A percentile compares a stretch with the other conserved stretches of the same genome.
Conservation (phyloP, 164 flowering plant species). For the Pachysandra terminalis region DNA sequence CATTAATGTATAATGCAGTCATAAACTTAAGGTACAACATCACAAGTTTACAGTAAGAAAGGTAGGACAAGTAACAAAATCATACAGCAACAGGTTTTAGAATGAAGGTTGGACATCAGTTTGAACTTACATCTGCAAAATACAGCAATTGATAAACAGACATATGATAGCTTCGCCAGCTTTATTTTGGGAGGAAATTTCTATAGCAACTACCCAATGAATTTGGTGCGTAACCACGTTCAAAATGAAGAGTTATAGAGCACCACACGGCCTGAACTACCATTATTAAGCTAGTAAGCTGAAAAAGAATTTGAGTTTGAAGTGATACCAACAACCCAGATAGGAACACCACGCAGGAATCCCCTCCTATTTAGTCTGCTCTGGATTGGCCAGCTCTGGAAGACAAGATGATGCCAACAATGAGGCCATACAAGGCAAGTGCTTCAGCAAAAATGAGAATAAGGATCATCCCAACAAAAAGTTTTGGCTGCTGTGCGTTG, state of each 20-base stretch:
- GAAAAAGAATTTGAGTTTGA: background rate
- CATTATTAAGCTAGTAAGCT: background rate
- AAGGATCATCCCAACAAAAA: constrained; percentile 34
- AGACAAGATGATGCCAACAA: constrained; percentile 33
- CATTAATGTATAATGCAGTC: background rate
- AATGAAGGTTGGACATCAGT: background rate
- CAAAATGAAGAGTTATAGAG: background rate
- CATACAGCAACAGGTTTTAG: background rate
- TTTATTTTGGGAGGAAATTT: constrained; percentile 9
- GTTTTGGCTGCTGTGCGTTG: constrained; percentile 36
- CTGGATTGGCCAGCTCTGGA: constrained; percentile 26
- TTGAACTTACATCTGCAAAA: constrained; percentile 9
- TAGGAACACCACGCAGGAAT: background rate
- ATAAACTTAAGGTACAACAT: background rate
- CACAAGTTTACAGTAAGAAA: background rate
- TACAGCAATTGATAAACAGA: constrained; percentile 7
- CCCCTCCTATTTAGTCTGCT: constrained; percentile 12
- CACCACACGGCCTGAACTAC: background rate
- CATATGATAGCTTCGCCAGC: background rate
- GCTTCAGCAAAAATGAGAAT: constrained; percentile 37
- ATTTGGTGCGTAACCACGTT: background rate
- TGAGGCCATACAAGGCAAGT: constrained; percentile 31
- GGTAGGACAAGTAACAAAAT: too few relatives aligned
- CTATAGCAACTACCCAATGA: background rate
- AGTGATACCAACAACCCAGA: background rate